Percentiles rank a stretch among this genome's conserved stretches.
These are phyloP conservation scores for Penicillium sp. DNA, from an alignment of 2,329 filamentous ascomycete species.

Conservation along the genomic window DNA sequence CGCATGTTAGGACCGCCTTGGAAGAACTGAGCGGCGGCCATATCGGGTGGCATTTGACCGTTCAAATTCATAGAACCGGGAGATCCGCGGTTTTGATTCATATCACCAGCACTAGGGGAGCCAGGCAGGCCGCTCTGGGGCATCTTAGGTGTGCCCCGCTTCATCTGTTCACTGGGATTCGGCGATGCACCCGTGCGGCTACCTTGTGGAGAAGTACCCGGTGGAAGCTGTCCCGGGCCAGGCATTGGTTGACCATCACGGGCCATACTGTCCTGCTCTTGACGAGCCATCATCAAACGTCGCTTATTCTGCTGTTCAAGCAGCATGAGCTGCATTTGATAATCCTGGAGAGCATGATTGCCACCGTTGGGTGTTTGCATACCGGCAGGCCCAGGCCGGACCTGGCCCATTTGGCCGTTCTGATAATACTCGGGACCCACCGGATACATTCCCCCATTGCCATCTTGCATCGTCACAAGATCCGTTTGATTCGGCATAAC, in stretches of 20 bases:
- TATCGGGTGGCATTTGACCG: conserved; percentile 55
- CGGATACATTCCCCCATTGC: conserved; percentile 44
- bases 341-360: conserved; percentile 70
- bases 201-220: conserved; percentile 62
- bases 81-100: conserved; percentile 62
- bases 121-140: conserved; percentile 59
- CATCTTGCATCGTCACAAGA: conserved; percentile 78
- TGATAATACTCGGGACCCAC: conserved; percentile 62
- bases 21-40: conserved; percentile 49
- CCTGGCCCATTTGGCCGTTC: conserved; percentile 58
- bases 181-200: conserved; percentile 63
- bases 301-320: conserved; percentile 72
- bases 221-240: conserved; percentile 52
- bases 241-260: conserved; percentile 55
- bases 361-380: conserved; percentile 47
- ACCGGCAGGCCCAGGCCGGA: conserved; percentile 39
- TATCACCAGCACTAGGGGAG: conserved; percentile 62
- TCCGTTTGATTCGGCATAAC: conserved; percentile 76
- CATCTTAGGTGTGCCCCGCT: conserved; percentile 65
- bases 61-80: conserved; percentile 63
- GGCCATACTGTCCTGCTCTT: conserved; percentile 67
- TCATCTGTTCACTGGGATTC: conserved; percentile 66
- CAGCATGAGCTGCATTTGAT: conserved; percentile 72
- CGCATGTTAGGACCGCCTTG: conserved; percentile 60
- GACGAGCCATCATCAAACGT: conserved; percentile 67